A percentile compares a stretch with the other conserved stretches of the same genome.
Conservation (phyloP, 257 asterid species). For the Scutellaria galericulata region DNA sequence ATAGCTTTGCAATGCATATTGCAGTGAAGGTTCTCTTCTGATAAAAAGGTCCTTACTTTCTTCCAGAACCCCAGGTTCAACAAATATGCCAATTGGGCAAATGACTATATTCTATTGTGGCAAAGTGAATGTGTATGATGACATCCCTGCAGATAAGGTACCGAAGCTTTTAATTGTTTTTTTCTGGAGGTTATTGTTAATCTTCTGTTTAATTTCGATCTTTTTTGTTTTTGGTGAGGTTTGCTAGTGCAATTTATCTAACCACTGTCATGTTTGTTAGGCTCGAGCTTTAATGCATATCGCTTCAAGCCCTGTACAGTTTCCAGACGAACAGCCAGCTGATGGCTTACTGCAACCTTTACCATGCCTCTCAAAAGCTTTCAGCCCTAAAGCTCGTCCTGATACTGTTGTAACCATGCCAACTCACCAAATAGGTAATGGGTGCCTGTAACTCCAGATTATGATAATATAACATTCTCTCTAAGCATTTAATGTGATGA, state of each 20-base stretch:
- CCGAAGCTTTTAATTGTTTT: constrained; percentile 23
- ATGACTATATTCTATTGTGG: constrained; percentile 95
- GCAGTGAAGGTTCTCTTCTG: constrained; percentile 21
- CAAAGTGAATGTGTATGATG: constrained; percentile 87
- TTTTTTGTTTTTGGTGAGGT: constrained; percentile 2
- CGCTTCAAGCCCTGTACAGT: constrained; percentile 77
- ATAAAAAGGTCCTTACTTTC: constrained; percentile 27
- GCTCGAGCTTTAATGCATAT: constrained; percentile 79
- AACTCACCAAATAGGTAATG: constrained; percentile 65
- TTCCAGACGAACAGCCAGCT: constrained; percentile 61
- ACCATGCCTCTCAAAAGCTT: constrained; percentile 55
- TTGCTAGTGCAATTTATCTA: constrained; percentile 14
- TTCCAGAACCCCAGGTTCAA: constrained; percentile 57
- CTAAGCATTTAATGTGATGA: constrained; percentile 14
- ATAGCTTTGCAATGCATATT: constrained; percentile 19
- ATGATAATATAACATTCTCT: not conserved
- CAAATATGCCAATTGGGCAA: constrained; percentile 64
- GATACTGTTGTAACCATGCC: constrained; percentile 66
- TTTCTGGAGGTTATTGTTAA: constrained; percentile 16
- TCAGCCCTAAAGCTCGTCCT: constrained; percentile 46
- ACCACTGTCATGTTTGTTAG: constrained; percentile 44
- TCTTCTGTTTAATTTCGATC: constrained; percentile 8
- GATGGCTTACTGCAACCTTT: constrained; percentile 57
- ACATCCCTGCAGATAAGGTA: constrained; percentile 87
- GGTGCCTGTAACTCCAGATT: constrained; percentile 2